Base-by-base conservation (phyloP, 148 eudicot species). In the Spergularia marina region DNA sequence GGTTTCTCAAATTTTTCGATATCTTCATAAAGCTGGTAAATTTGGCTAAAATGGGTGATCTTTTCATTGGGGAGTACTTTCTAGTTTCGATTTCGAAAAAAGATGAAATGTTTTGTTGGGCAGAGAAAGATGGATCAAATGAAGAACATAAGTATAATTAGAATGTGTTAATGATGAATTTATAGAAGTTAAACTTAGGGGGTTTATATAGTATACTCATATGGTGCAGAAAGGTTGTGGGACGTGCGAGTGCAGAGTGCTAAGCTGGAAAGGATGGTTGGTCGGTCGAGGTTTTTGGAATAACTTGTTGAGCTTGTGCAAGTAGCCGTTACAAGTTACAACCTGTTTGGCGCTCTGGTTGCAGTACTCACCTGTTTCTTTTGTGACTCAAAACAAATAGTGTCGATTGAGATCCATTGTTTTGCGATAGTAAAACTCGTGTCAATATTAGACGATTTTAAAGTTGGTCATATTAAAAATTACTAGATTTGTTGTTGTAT, bases 291-390 rank as follows among this genome's bases (percentile, higher is more conserved):
- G 56, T 12, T 4, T 4, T 69, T 77, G 41, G 69, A 68, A 57
- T 65, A 8, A 54, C 77, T 79, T 74, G 17, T 0, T 67, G 74
- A 23, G 69, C 20, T 74, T 67, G 82, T 63, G n/a, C 12, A 79
- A 79, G 51, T 79, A 79, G 74, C 82, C 82, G 82, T 79, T 79
- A 69, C 2, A 57, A 47, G 18, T 30, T 30, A 30, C 10, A 10
- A 49, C 68, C 73, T 68, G 68, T 68, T 74, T 79, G 82, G 77
- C 74, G 73, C 76, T 67, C 56, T 23, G 30, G 75, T 30, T 0
- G 36, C 36, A 30, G 3, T 30, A 30, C 36, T 30, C 36, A 1
- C 36, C 36, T 30, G n/a, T 44, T 44, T 44, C 8, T 44, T 44
- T 44, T 9, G 49, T 6, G 49, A 44, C 5, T 44, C 49, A 44